Evolutionary conservation across 768 basidiomycete genomes (phyloP).

Genomic region (Gloeostereum incarnatum): DNA sequence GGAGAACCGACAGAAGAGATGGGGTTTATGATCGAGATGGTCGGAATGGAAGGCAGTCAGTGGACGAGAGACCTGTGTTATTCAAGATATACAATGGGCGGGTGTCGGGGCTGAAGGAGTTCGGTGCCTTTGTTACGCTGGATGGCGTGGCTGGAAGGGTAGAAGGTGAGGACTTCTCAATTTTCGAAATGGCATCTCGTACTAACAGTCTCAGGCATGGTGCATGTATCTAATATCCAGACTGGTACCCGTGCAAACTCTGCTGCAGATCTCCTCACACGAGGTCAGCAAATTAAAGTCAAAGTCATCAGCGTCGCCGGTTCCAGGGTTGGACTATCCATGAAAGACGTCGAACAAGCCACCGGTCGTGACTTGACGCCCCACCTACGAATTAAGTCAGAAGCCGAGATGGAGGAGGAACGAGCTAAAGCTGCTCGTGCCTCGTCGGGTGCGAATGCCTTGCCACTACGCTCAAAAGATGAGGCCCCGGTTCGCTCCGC

Average conservation of each 20-base stretch:
- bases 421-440: slow-evolving; percentile 46
- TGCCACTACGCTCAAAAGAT: slow-evolving; percentile 57
- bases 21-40: slow-evolving; percentile 25
- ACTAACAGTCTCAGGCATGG: slow-evolving; percentile 61
- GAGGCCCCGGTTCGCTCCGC: slow-evolving; percentile 62
- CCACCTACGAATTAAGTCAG: slow-evolving; percentile 88
- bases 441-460: slow-evolving; percentile 78
- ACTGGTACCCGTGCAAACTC: slow-evolving; percentile 78
- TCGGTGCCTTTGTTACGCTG: slow-evolving; percentile 88
- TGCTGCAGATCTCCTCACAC: slow-evolving; percentile 76
- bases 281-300: slow-evolving; percentile 84
- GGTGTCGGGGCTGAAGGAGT: slow-evolving; percentile 83
- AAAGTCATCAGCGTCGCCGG: slow-evolving; percentile 95
- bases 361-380: slow-evolving; percentile 90
- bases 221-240: slow-evolving; percentile 92
- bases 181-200: neutral
- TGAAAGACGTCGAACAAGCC: slow-evolving; percentile 95
- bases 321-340: slow-evolving; percentile 74
- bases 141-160: slow-evolving; percentile 81
- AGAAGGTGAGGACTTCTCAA: slow-evolving; percentile 60
- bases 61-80: slow-evolving; percentile 80
- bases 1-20: slow-evolving; percentile 35
- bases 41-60: slow-evolving; percentile 19
- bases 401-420: slow-evolving; percentile 88
- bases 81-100: slow-evolving; percentile 94